phyloP scores from a whole-genome alignment of 2,329 filamentous ascomycete species.

The Orbilia ellipsospora region DNA sequence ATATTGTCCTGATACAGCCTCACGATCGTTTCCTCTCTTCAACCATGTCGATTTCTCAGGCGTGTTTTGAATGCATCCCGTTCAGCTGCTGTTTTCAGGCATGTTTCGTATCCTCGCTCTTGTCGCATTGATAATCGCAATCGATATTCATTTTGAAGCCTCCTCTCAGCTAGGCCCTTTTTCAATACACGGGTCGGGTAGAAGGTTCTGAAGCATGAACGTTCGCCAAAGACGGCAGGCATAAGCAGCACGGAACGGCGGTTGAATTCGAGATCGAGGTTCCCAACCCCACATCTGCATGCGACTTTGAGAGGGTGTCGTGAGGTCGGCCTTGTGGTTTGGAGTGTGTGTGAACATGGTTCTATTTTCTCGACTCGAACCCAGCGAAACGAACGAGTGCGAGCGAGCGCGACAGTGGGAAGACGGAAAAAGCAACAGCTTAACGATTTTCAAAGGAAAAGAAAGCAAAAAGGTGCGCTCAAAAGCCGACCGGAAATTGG shows the following conservation, averaged over 20 bases:
- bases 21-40: too few relatives aligned
- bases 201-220: conserved; percentile 32
- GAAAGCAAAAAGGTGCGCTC: conserved; percentile 1
- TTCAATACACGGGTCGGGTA: conserved; percentile 41
- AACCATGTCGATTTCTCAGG: conserved; percentile 2
- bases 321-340: conserved; percentile 6
- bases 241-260: conserved; percentile 46
- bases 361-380: conserved; percentile 50
- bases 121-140: conserved; percentile 37
- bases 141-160: neutral
- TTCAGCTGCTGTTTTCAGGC: conserved; percentile 43
- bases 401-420: neutral
- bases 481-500: conserved; percentile 51
- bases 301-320: conserved; percentile 9
- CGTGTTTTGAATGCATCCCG: conserved; percentile 20
- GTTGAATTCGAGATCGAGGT: conserved; percentile 46
- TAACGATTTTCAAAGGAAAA: conserved; percentile 26
- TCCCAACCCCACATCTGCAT: conserved; percentile 42
- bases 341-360: conserved; percentile 15
- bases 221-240: conserved; percentile 55
- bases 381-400: neutral
- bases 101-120: conserved; percentile 33
- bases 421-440: conserved; percentile 30
- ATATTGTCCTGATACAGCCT: too few relatives aligned
- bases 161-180: conserved; percentile 10